Conservation (phyloP, 345 rosid genomes). For the Populus tremula region DNA sequence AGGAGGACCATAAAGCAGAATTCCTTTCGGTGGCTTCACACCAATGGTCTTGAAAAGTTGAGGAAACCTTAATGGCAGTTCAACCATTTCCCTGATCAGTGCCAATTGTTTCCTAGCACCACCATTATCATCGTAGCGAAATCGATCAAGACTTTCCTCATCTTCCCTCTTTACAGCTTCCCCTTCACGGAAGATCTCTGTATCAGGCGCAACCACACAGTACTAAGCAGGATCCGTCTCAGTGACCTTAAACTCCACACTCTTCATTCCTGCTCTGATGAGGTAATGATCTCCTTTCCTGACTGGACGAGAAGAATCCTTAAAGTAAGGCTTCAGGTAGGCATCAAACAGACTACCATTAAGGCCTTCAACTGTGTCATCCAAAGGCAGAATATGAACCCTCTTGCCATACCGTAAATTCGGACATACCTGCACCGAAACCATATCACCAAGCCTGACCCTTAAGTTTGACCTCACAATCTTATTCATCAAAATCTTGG, state of each 20-base stretch:
- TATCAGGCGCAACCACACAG: background rate
- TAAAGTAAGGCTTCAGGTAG: conserved; percentile 11
- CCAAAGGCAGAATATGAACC: conserved; percentile 2
- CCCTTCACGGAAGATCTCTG: conserved; percentile 12
- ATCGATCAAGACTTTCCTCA: background rate
- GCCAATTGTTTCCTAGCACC: conserved; percentile 10
- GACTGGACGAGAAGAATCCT: background rate
- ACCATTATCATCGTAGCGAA: conserved; percentile 17
- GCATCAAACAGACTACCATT: conserved; percentile 8
- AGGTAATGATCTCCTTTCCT: no score
- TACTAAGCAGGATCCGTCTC: no score
- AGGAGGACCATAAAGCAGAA: background rate
- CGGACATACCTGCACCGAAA: background rate
- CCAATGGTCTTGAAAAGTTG: conserved; percentile 9
- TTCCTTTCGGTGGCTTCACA: background rate
- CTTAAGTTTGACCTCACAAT: no score
- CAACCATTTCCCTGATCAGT: conserved; percentile 13
- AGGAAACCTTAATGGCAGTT: conserved; percentile 8
- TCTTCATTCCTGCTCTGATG: no score
- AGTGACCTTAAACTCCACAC: no score
- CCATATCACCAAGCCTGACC: background rate
- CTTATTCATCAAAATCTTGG: no score
- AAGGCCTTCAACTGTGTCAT: conserved; percentile 7
- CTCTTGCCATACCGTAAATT: background rate
- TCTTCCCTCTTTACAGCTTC: conserved; percentile 10